Conservation (phyloP, 805 yeast genomes). For the Metahyphopichia silvanorum region DNA sequence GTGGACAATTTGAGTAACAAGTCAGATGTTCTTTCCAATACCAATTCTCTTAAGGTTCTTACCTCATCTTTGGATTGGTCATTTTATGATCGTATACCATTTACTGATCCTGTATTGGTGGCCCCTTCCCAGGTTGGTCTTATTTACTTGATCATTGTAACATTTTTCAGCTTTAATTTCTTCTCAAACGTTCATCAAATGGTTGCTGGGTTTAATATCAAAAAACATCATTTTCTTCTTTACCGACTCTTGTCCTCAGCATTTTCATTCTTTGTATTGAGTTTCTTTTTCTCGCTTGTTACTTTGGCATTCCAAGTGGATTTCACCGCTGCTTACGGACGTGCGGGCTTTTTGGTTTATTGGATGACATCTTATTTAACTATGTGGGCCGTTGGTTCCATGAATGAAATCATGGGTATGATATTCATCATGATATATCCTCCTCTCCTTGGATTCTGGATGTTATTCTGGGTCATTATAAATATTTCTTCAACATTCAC, state of each 20-base stretch:
- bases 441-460: constrained; percentile 68
- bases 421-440: constrained; percentile 53
- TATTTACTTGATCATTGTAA: constrained; percentile 65
- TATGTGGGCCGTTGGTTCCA: constrained; percentile 75
- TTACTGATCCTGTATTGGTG: constrained; percentile 43
- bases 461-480: constrained; percentile 63
- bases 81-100: constrained; percentile 49
- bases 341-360: constrained; percentile 66
- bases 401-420: constrained; percentile 63
- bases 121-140: constrained; percentile 78
- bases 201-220: constrained; percentile 42
- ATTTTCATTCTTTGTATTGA: constrained; percentile 52
- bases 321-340: constrained; percentile 56
- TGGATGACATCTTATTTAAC: constrained; percentile 70
- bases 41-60: constrained; percentile 15
- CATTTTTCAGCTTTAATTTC: constrained; percentile 69
- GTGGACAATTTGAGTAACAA: constrained; percentile 11
- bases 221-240: constrained; percentile 42
- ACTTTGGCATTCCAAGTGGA: constrained; percentile 68
- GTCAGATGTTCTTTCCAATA: constrained; percentile 9
- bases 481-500: constrained; percentile 70
- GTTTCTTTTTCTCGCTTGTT: constrained; percentile 57
- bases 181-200: constrained; percentile 51
- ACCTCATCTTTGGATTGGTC: constrained; percentile 33
- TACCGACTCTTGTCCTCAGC: constrained; percentile 53